Evolutionary conservation across 768 basidiomycete species (phyloP).

Genomic region (Tulasnella sp.): DNA sequence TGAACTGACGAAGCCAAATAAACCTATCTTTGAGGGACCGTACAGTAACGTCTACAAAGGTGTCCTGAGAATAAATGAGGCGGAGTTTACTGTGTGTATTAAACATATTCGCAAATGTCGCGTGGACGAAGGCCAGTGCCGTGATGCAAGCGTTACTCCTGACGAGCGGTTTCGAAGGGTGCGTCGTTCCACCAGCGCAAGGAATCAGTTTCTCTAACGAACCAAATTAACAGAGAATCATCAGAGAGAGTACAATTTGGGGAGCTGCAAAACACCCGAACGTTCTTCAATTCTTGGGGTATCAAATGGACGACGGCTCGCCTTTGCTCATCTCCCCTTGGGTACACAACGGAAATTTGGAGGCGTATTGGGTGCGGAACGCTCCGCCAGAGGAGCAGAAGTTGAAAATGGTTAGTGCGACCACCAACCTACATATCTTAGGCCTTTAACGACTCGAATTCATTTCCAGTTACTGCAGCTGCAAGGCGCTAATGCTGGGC

Average conservation of each 20-base stretch:
- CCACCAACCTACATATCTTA: too few relatives aligned
- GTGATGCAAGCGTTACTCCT: too few relatives aligned
- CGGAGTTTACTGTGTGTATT: not conserved
- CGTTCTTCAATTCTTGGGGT: not conserved
- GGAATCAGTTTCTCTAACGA: not conserved
- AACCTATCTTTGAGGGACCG: not conserved
- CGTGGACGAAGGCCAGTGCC: too few relatives aligned
- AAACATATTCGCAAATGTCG: not conserved
- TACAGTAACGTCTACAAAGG: not conserved
- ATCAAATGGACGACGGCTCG: not conserved
- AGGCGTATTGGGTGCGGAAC: not conserved
- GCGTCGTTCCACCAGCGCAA: not conserved
- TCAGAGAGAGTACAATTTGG: not conserved
- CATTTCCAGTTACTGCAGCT: constrained; percentile 4
- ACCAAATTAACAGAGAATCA: not conserved
- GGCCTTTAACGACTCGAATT: not conserved
- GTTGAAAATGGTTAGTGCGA: not conserved
- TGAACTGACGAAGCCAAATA: not conserved
- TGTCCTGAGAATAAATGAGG: not conserved
- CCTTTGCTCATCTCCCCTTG: constrained; percentile 17
- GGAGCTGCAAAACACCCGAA: not conserved
- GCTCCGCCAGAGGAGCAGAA: not conserved
- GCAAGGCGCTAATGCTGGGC: constrained; percentile 29
- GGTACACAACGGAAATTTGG: not conserved
- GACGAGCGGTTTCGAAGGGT: not conserved